phyloP scores from a whole-genome alignment of 768 basidiomycete species.

The Brasilioporus rufonigricans region DNA sequence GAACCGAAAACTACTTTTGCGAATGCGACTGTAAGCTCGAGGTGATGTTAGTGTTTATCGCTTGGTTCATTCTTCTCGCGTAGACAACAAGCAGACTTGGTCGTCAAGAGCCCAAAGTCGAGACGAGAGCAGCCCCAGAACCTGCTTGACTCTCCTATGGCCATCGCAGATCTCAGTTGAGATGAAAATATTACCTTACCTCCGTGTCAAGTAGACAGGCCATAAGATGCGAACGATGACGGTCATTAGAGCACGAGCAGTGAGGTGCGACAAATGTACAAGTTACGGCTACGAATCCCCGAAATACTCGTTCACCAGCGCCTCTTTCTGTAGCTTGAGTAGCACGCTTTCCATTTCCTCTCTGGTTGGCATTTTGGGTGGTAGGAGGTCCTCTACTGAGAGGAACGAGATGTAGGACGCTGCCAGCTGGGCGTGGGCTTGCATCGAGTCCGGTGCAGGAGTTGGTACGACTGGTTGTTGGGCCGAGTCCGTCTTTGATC shows the following conservation, averaged over 20 bases:
- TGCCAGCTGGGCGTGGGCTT: slow-evolving; percentile 50
- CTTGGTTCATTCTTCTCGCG: neutral
- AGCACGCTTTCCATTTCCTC: slow-evolving; percentile 79
- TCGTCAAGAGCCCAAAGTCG: slow-evolving; percentile 63
- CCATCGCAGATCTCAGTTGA: slow-evolving; percentile 16
- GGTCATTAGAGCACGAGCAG: neutral
- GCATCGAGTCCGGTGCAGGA: slow-evolving; percentile 14
- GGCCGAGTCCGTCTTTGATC: slow-evolving; percentile 23
- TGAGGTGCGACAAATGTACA: slow-evolving; percentile 12
- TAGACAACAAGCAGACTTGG: slow-evolving; percentile 80
- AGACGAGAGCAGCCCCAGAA: slow-evolving; percentile 22
- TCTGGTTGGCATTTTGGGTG: slow-evolving; percentile 71
- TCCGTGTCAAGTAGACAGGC: neutral
- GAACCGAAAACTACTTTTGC: slow-evolving; percentile 75
- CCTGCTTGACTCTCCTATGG: slow-evolving; percentile 15
- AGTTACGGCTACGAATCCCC: slow-evolving; percentile 36
- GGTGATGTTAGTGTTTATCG: neutral
- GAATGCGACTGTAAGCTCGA: slow-evolving; percentile 73
- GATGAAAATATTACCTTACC: neutral
- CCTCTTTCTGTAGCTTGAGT: slow-evolving; percentile 74
- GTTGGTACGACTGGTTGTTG: slow-evolving; percentile 4
- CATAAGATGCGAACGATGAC: neutral
- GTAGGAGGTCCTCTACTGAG: slow-evolving; percentile 65
- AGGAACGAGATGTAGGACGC: slow-evolving; percentile 74
- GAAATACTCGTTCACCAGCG: slow-evolving; percentile 77